phyloP scores from a whole-genome alignment of 1,284 basidiomycete genomes.

The Pseudozyma pruni region DNA sequence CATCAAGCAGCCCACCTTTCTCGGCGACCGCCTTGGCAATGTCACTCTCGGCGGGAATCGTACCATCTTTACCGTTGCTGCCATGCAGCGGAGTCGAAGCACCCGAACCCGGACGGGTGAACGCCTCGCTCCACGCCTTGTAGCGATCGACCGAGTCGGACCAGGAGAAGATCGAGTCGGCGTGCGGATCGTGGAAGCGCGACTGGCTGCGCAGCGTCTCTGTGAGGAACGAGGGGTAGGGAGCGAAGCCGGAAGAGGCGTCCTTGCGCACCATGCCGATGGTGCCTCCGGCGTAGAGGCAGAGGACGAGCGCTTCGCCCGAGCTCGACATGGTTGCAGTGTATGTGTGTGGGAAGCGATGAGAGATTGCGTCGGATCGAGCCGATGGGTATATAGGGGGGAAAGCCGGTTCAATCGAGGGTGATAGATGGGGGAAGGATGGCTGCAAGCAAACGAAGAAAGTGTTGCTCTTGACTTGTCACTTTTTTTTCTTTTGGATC shows the following conservation, averaged over 20 bases:
- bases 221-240: constrained; percentile 84
- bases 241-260: constrained; percentile 76
- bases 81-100: constrained; percentile 36
- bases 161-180: constrained; percentile 62
- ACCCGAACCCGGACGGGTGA: constrained; percentile 50
- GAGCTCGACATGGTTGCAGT: constrained; percentile 28
- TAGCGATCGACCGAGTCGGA: constrained; percentile 61
- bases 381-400: constrained; percentile 3
- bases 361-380: not conserved
- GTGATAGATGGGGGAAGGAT: no score
- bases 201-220: constrained; percentile 81
- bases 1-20: constrained; percentile 7
- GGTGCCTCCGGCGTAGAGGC: constrained; percentile 85
- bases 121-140: constrained; percentile 60
- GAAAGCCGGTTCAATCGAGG: not conserved
- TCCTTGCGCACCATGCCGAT: constrained; percentile 72
- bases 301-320: constrained; percentile 73
- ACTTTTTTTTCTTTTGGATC: no score
- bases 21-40: constrained; percentile 25
- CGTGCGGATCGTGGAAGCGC: constrained; percentile 81
- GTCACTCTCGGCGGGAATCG: constrained; percentile 5
- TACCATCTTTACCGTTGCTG: not conserved
- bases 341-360: not conserved
- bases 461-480: no score
- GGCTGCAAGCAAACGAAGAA: no score